Evolutionary conservation across 2,329 filamentous ascomycete species (phyloP).

Genomic region (Aureobasidium mangrovei): DNA sequence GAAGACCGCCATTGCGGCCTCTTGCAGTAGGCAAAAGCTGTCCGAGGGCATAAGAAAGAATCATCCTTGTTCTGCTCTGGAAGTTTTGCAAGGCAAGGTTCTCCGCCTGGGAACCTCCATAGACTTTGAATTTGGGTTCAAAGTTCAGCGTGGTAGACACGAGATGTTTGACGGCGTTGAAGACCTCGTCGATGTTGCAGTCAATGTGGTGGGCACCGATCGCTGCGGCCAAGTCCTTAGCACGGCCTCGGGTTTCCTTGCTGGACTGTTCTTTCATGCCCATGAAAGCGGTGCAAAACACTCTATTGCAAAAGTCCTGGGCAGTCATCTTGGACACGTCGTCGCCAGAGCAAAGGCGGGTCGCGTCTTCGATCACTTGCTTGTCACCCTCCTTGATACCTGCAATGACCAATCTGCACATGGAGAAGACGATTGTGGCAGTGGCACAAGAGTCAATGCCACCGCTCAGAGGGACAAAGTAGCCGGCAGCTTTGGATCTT

Average conservation of each 20-base stretch:
- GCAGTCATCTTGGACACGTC: constrained; percentile 42
- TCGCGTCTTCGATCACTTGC: constrained; percentile 47
- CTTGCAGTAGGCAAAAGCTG: constrained; percentile 54
- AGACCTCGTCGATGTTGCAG: constrained; percentile 62
- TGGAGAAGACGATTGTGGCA: constrained; percentile 38
- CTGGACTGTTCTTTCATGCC: constrained; percentile 58
- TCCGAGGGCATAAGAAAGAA: constrained; percentile 55
- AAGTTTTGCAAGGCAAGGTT: constrained; percentile 61
- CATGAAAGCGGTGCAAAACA: constrained; percentile 62
- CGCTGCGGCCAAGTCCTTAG: constrained; percentile 48
- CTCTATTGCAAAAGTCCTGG: constrained; percentile 49
- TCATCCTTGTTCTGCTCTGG: constrained; percentile 58
- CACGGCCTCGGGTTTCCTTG: constrained; percentile 57
- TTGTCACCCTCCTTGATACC: constrained; percentile 43
- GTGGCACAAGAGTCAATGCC: constrained; percentile 54
- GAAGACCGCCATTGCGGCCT: constrained; percentile 48
- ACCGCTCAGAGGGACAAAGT: constrained; percentile 49
- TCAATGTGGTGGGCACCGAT: constrained; percentile 68
- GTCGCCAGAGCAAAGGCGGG: constrained; percentile 43
- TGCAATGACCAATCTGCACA: constrained; percentile 47
- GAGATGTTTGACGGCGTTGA: constrained; percentile 51
- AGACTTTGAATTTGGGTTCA: constrained; percentile 52
- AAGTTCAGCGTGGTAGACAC: constrained; percentile 52
- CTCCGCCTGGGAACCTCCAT: constrained; percentile 52
- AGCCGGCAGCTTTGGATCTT: constrained; percentile 45